Evolutionary conservation across 805 yeast species (phyloP), one percentile per base, ranked within the genome.

Genomic region (Saturnispora quitensis): DNA sequence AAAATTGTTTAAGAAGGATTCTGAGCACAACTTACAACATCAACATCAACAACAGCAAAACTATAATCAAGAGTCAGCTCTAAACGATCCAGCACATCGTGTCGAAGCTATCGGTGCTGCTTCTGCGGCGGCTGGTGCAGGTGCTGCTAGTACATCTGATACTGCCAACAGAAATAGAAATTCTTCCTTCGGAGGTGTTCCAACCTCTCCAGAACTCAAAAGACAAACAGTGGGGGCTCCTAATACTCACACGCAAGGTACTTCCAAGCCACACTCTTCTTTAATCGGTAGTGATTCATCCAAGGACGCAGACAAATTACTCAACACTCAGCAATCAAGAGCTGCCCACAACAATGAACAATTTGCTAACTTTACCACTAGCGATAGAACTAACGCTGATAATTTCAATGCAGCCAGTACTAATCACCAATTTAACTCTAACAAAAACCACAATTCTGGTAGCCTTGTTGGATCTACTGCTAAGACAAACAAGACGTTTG

Each of bases 121-220:
- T 13, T 31, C 45, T 8, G 44, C 53, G 8, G 49, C 50, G 3
- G 49, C 50, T 25, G 53, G 43, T 22, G 49, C 25, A 22, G 49
- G 27, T 5, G 40, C 45, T 22, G 53, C 50, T 9, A 24, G 35
- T 20, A 43, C 10, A 27, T 24, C 18, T 38, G 49, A 18, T 15
- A n/a, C 33, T n/a, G 53, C 33, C 6, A 38, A 10, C 15, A 40
- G 22, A 22, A 17, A 9, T 2, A 45, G 33, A 17, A 43, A 45
- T n/a, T 18, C 24, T 4, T 44, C 51, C 10, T 50, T 50, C 36
- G 52, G 52, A 15, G 52, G 52, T 33, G 28, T 50, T 28, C 52
- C 52, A 35, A 44, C 44, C 8, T 35, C 51, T 18, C 36, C 47
- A n/a, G 17, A 42, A 15, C 15, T n/a, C 5, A 33, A 35, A 10